Percentiles rank a stretch among this genome's conserved stretches.
Conservation (phyloP, 208 protist genomes). For the Trypanosoma caninum region DNA sequence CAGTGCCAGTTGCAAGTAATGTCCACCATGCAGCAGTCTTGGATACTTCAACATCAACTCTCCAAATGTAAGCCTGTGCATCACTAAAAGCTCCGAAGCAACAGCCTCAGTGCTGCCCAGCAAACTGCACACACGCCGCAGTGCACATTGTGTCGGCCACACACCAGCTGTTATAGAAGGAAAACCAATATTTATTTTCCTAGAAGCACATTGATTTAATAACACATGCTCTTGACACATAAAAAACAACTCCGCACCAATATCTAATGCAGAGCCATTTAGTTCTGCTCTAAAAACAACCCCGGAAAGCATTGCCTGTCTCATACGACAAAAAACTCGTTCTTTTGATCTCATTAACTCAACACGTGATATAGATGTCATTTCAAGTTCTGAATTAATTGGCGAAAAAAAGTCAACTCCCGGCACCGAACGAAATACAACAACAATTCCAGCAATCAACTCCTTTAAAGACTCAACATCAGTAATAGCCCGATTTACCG, state of each 20-base stretch:
- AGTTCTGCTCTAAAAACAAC: constrained; percentile 25
- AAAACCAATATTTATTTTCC: constrained; percentile 25
- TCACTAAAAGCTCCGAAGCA: neutral
- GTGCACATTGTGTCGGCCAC: constrained; percentile 27
- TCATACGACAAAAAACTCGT: constrained; percentile 30
- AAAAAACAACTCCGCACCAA: constrained; percentile 41
- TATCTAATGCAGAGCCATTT: constrained; percentile 22
- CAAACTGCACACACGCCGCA: constrained; percentile 14
- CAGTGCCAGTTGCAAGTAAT: neutral
- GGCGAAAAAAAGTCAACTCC: constrained; percentile 18
- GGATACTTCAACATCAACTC: constrained; percentile 3
- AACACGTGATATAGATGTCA: constrained; percentile 24
- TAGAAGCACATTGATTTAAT: neutral
- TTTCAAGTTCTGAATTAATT: constrained; percentile 22
- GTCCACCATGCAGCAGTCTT: neutral
- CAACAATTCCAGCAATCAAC: neutral
- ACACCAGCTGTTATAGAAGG: constrained; percentile 33
- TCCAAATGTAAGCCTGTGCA: constrained; percentile 9
- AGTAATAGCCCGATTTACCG: neutral
- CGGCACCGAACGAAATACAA: constrained; percentile 6
- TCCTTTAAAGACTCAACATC: constrained; percentile 5
- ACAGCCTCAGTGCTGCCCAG: neutral
- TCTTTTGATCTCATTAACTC: constrained; percentile 29
- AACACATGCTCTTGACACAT: constrained; percentile 17
- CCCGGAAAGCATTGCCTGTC: constrained; percentile 16